Evolutionary conservation across 805 yeast genomes (phyloP).

Genomic region (Lachancea dasiensis): DNA sequence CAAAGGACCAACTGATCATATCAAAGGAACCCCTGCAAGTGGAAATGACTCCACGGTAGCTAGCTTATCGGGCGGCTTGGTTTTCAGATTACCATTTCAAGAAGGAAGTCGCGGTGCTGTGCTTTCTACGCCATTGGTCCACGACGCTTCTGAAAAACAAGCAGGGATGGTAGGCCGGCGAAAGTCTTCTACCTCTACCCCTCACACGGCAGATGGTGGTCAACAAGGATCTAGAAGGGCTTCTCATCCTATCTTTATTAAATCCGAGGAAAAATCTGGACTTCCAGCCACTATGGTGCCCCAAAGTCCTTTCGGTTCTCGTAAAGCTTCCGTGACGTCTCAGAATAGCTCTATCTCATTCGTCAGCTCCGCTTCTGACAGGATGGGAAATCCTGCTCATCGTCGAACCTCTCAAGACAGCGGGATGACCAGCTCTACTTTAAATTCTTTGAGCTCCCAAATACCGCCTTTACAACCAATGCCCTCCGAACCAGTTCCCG

Average conservation of each 20-base stretch:
- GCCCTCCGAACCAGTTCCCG: slow-evolving; percentile 10
- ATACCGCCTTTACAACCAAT: slow-evolving; percentile 51
- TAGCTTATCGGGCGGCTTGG: slow-evolving; percentile 32
- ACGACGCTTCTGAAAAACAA: slow-evolving; percentile 4
- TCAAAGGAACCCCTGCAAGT: slow-evolving; percentile 1
- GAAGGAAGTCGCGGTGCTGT: slow-evolving; percentile 6
- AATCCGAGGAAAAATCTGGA: neutral
- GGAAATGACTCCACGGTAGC: slow-evolving; percentile 17
- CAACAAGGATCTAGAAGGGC: slow-evolving; percentile 17
- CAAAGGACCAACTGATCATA: slow-evolving; percentile 1
- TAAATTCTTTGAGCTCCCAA: slow-evolving; percentile 5
- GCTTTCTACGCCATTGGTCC: neutral
- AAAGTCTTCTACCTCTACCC: slow-evolving; percentile 6
- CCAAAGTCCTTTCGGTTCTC: slow-evolving; percentile 24
- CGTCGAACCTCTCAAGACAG: slow-evolving; percentile 25
- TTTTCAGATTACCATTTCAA: slow-evolving; percentile 66
- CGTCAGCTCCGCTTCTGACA: slow-evolving; percentile 30
- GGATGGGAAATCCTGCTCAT: slow-evolving; percentile 27
- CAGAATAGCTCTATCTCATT: slow-evolving; percentile 27
- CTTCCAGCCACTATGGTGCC: neutral
- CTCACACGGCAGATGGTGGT: neutral
- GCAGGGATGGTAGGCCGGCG: slow-evolving; percentile 3
- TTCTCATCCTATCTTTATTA: slow-evolving; percentile 20
- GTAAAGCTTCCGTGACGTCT: slow-evolving; percentile 37
- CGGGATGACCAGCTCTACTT: slow-evolving; percentile 3